Conservation (phyloP, 805 yeast species). For the Suhomyces prunicola region DNA sequence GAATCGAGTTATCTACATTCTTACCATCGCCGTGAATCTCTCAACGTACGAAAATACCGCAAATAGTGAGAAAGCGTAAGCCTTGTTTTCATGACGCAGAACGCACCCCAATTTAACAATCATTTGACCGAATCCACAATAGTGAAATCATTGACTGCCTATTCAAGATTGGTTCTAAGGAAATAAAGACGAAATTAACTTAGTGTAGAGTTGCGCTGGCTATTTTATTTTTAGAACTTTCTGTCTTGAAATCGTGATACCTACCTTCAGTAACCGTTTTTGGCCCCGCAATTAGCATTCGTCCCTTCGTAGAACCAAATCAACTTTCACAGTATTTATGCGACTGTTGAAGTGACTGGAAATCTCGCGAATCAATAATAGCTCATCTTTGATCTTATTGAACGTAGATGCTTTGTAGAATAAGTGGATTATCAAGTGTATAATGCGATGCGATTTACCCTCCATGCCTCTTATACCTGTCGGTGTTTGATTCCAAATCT, state of each 20-base stretch:
- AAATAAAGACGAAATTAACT: background rate
- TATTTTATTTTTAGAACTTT: background rate
- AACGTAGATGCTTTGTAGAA: slow-evolving; percentile 7
- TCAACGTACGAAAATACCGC: background rate
- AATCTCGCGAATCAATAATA: slow-evolving; percentile 4
- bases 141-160: background rate
- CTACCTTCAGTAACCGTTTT: background rate
- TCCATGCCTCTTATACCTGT: background rate
- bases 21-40: background rate
- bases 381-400: slow-evolving; percentile 7
- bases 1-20: background rate
- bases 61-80: background rate
- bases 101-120: background rate
- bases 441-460: background rate
- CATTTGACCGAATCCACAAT: background rate
- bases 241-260: background rate
- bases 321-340: background rate
- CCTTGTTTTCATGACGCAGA: background rate
- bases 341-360: background rate
- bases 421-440: slow-evolving; percentile 3
- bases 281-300: background rate
- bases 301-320: slow-evolving; percentile 2
- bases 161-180: background rate
- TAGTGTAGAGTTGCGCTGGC: background rate
- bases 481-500: background rate